A percentile compares a stretch with the other conserved stretches of the same genome.
These are phyloP conservation scores for Xylariaceae sp. DNA, from an alignment of 2,329 filamentous ascomycete genomes.

Conservation along the genomic window DNA sequence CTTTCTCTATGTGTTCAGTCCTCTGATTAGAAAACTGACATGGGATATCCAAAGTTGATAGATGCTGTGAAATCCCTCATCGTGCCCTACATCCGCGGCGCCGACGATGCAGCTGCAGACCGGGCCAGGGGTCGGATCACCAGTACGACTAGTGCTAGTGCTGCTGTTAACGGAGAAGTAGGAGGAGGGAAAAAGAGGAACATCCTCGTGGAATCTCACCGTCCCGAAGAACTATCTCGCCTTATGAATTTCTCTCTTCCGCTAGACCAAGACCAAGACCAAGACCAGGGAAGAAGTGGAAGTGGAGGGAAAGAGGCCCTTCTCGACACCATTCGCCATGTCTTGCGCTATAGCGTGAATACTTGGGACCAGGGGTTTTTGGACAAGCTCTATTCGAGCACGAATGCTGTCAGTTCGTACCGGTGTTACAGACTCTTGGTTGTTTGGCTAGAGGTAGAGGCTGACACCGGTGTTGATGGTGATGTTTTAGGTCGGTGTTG, in stretches of 20 bases:
- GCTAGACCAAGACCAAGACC: conserved; percentile 44
- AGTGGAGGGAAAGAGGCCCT: conserved; percentile 76
- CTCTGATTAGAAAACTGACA: neutral
- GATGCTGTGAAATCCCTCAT: conserved; percentile 64
- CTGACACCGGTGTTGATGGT: neutral
- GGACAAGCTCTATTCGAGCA: conserved; percentile 91
- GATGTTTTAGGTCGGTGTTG: conserved; percentile 64
- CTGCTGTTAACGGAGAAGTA: conserved; percentile 33
- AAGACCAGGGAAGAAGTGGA: too few species aligned
- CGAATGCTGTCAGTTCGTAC: conserved; percentile 62
- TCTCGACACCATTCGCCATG: conserved; percentile 62
- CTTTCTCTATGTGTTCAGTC: neutral
- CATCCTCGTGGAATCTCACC: conserved; percentile 60
- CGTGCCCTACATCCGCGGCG: conserved; percentile 65
- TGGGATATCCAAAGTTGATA: conserved; percentile 57
- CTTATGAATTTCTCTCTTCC: conserved; percentile 59
- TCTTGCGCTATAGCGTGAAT: conserved; percentile 86
- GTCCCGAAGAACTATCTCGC: conserved; percentile 53
- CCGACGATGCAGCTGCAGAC: conserved; percentile 57
- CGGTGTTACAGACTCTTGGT: neutral
- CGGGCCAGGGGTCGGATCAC: conserved; percentile 50
- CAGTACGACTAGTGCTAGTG: too few species aligned
- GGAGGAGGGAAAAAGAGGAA: conserved; percentile 43
- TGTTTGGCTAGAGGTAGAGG: neutral
- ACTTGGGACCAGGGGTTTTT: conserved; percentile 98